These are phyloP conservation scores for Friedmanniomyces endolithicus DNA, from an alignment of 495 filamentous ascomycete species.

Conservation along the genomic window DNA sequence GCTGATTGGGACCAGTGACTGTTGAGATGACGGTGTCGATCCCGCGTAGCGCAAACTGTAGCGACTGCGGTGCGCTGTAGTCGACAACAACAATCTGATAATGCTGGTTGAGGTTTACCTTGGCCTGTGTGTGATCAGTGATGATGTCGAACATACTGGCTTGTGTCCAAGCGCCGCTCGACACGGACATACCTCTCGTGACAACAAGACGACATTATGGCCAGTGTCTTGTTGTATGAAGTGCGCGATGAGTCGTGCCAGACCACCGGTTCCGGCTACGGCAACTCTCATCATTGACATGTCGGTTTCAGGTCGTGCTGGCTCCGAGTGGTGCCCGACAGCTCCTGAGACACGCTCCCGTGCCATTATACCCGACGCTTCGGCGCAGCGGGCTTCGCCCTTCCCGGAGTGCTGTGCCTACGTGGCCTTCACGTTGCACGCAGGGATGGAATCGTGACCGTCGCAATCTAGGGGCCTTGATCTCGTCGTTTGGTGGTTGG, in stretches of 20 bases:
- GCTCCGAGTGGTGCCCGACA: background rate
- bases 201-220: slow-evolving; percentile 57
- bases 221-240: slow-evolving; percentile 43
- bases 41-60: slow-evolving; percentile 50
- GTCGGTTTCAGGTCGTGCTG: background rate
- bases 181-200: slow-evolving; percentile 40
- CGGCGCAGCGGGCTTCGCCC: slow-evolving; percentile 2
- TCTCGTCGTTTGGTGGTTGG: background rate
- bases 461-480: background rate
- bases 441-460: background rate
- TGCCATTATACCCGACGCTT: slow-evolving; percentile 9
- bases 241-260: slow-evolving; percentile 51
- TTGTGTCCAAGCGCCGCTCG: background rate
- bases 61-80: slow-evolving; percentile 43
- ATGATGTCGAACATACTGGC: background rate
- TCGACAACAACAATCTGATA: slow-evolving; percentile 53
- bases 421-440: slow-evolving; percentile 2
- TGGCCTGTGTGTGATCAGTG: slow-evolving; percentile 12
- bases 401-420: background rate
- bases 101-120: slow-evolving; percentile 28
- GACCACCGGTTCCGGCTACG: slow-evolving; percentile 57
- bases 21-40: slow-evolving; percentile 69
- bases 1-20: slow-evolving; percentile 49
- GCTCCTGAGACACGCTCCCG: slow-evolving; percentile 1
- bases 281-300: slow-evolving; percentile 54